Conservation (phyloP, 352 stramenopile species). For the Phytophthora litchii region DNA sequence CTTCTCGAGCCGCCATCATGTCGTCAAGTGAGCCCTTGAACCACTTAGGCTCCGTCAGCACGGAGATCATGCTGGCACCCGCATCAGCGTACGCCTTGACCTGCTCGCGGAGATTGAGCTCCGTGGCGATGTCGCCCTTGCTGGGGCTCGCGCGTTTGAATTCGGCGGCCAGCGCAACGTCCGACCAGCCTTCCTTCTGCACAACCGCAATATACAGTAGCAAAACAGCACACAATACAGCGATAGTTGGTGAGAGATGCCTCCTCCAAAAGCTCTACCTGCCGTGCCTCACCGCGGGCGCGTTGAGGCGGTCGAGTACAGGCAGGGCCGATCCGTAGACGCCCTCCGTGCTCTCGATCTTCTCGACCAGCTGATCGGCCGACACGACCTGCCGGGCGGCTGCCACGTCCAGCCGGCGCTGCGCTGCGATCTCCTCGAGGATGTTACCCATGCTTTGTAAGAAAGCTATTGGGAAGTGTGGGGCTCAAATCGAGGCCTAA, state of each 20-base stretch:
- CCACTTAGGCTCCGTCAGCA: constrained; percentile 97
- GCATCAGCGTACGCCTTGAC: constrained; percentile 90
- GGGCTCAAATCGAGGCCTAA: background rate
- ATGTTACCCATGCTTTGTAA: constrained; percentile 59
- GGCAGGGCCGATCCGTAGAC: constrained; percentile 84
- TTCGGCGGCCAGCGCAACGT: constrained; percentile 96
- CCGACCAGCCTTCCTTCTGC: constrained; percentile 61
- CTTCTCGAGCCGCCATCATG: constrained; percentile 60
- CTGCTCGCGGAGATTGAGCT: constrained; percentile 87
- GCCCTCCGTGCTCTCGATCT: constrained; percentile 85
- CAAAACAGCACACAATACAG: constrained; percentile 16
- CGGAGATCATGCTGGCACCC: constrained; percentile 96
- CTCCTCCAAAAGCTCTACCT: background rate
- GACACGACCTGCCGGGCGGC: constrained; percentile 52
- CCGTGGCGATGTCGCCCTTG: constrained; percentile 95
- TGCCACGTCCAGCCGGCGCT: constrained; percentile 72
- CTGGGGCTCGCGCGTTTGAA: constrained; percentile 98
- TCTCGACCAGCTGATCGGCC: constrained; percentile 55
- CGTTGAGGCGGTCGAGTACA: constrained; percentile 87
- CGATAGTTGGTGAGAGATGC: background rate
- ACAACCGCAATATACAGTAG: constrained; percentile 8
- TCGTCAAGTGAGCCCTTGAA: constrained; percentile 97
- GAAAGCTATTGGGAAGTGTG: constrained; percentile 1
- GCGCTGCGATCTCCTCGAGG: constrained; percentile 78
- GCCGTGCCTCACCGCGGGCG: constrained; percentile 56